phyloP scores from a whole-genome alignment of 352 stramenopile species.

The Globisporangium sylvaticum region DNA sequence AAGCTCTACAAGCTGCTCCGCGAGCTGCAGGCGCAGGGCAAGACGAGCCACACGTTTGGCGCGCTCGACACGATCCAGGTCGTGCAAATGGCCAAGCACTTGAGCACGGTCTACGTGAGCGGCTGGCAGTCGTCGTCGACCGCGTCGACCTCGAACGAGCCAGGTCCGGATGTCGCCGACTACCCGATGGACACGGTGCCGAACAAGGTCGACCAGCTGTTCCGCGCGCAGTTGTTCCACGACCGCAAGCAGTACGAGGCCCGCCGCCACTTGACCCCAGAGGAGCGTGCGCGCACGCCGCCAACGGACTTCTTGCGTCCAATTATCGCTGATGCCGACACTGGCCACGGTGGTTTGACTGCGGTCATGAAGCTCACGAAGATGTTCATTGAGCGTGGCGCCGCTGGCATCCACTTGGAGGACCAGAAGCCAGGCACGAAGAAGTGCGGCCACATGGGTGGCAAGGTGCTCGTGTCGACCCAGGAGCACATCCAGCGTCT shows the following conservation, averaged over 20 bases:
- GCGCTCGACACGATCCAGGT: constrained; percentile 94
- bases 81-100: constrained; percentile 92
- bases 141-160: constrained; percentile 95
- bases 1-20: constrained; percentile 89
- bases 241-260: constrained; percentile 96
- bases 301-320: constrained; percentile 95
- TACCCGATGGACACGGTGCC: constrained; percentile 99
- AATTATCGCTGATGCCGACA: constrained; percentile 97
- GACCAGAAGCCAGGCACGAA: constrained; percentile 99
- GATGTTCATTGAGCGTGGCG: constrained; percentile 97
- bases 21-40: constrained; percentile 67
- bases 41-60: constrained; percentile 87
- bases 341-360: constrained; percentile 94
- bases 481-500: constrained; percentile 97
- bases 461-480: constrained; percentile 96
- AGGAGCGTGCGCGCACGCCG: constrained; percentile 70
- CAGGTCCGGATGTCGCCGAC: constrained; percentile 95
- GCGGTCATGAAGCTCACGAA: constrained; percentile 99
- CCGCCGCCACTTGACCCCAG: constrained; percentile 72
- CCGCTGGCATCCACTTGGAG: constrained; percentile 98
- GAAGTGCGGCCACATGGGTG: constrained; percentile 99
- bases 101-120: constrained; percentile 95
- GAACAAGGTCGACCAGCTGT: constrained; percentile 97
- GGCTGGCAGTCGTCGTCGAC: constrained; percentile 97
- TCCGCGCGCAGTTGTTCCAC: constrained; percentile 96